Conservation (phyloP, 1,139 yeast genomes). For the Pneumocystis sp. region DNA sequence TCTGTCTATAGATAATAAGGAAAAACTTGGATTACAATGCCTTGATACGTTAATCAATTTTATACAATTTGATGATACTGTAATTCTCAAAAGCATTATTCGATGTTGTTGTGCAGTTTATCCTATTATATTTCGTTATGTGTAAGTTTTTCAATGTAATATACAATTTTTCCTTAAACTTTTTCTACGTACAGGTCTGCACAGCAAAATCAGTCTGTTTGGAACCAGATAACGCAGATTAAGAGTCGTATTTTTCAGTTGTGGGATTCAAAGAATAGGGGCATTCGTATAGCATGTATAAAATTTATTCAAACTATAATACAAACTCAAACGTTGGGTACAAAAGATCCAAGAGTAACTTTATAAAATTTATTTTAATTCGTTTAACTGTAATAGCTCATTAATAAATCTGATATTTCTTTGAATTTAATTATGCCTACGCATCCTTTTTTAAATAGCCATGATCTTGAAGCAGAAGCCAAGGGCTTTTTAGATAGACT, state of each 20-base stretch:
- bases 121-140: conserved; percentile 23
- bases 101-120: conserved; percentile 24
- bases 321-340: conserved; percentile 48
- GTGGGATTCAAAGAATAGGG: conserved; percentile 24
- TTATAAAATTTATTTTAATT: conserved; percentile 11
- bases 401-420: conserved; percentile 33
- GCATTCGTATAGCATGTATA: conserved; percentile 47
- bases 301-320: conserved; percentile 62
- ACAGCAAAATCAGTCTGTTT: conserved; percentile 17
- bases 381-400: conserved; percentile 9
- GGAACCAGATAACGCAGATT: conserved; percentile 22
- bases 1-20: conserved; percentile 19
- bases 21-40: conserved; percentile 22
- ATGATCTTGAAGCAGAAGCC: conserved; percentile 55
- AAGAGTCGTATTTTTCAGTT: conserved; percentile 22
- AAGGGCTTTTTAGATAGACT: conserved; percentile 47
- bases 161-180: not conserved
- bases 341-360: conserved; percentile 24
- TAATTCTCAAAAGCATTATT: conserved; percentile 23
- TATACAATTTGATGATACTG: conserved; percentile 17
- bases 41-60: conserved; percentile 22
- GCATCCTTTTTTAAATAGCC: conserved; percentile 52
- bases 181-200: conserved; percentile 15
- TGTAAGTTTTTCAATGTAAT: conserved; percentile 13
- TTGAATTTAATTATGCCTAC: conserved; percentile 42